Conservation (phyloP, 2,329 filamentous ascomycete genomes). For the Lachnellula occidentalis region DNA sequence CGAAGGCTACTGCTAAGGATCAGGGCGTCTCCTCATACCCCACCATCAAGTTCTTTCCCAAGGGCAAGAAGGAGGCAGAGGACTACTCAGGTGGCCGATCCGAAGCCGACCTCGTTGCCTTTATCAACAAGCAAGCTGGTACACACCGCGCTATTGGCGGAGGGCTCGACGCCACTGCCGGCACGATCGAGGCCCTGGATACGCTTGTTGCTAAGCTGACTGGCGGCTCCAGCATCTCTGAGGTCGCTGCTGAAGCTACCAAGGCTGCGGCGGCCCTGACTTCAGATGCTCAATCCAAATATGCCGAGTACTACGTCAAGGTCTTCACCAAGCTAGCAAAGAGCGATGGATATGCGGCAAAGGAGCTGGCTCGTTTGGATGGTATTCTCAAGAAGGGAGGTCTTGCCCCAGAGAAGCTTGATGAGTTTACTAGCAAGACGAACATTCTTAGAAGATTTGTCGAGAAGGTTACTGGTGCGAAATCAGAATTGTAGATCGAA, state of each 20-base stretch:
- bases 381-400: constrained; percentile 82
- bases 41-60: constrained; percentile 96
- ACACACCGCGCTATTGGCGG: constrained; percentile 81
- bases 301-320: constrained; percentile 89
- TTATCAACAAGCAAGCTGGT: constrained; percentile 82
- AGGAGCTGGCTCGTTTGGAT: constrained; percentile 78
- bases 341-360: constrained; percentile 73
- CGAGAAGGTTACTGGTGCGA: constrained; percentile 54
- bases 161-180: constrained; percentile 69
- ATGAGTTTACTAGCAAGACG: constrained; percentile 78
- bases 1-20: constrained; percentile 69
- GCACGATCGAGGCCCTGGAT: constrained; percentile 77
- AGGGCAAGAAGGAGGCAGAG: constrained; percentile 67
- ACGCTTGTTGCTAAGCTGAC: constrained; percentile 68
- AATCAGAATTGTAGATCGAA: constrained; percentile 44
- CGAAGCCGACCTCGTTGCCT: constrained; percentile 71
- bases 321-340: constrained; percentile 79
- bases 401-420: constrained; percentile 76
- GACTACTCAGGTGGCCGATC: constrained; percentile 70
- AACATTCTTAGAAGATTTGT: constrained; percentile 83
- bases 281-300: constrained; percentile 61
- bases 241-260: constrained; percentile 65
- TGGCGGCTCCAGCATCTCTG: constrained; percentile 50
- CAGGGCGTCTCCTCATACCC: constrained; percentile 84
- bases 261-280: constrained; percentile 62